Conservation (phyloP, 78 protist species). For the Emiliania huxleyi region DNA sequence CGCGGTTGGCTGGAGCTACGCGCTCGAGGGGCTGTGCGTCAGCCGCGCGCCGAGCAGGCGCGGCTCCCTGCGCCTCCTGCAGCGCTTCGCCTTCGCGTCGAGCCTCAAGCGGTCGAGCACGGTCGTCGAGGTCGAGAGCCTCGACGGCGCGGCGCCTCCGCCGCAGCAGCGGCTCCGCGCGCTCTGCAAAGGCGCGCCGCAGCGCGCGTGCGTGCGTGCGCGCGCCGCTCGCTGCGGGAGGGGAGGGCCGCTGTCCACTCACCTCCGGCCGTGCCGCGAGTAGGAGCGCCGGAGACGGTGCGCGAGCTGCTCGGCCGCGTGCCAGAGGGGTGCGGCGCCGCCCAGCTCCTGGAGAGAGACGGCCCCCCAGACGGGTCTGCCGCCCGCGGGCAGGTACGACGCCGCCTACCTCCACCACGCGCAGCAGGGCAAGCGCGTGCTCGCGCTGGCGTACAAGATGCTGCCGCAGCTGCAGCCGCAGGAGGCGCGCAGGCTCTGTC, state of each 20-base stretch:
- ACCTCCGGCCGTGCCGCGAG: too few species aligned
- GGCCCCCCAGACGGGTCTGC: too few species aligned
- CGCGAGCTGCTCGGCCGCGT: neutral
- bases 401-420: neutral
- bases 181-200: slow-evolving; percentile 82
- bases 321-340: slow-evolving; percentile 36
- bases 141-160: neutral
- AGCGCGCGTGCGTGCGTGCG: too few species aligned
- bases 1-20: slow-evolving; percentile 66
- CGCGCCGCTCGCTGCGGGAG: too few species aligned
- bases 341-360: too few species aligned
- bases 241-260: too few species aligned
- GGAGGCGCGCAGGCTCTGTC: neutral
- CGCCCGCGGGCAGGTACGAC: too few species aligned
- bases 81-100: slow-evolving; percentile 81
- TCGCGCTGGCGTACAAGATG: slow-evolving; percentile 43
- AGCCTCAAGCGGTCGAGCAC: slow-evolving; percentile 87
- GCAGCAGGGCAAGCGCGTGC: slow-evolving; percentile 50
- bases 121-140: slow-evolving; percentile 37
- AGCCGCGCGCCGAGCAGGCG: neutral
- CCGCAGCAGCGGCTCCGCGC: neutral
- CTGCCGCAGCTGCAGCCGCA: neutral
- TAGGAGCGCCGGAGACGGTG: slow-evolving; percentile 91
- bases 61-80: slow-evolving; percentile 55
- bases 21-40: neutral